Percentiles rank a stretch among this genome's conserved stretches.
These are phyloP conservation scores for Psidium guajava DNA, from an alignment of 345 rosid species.

Conservation along the genomic window DNA sequence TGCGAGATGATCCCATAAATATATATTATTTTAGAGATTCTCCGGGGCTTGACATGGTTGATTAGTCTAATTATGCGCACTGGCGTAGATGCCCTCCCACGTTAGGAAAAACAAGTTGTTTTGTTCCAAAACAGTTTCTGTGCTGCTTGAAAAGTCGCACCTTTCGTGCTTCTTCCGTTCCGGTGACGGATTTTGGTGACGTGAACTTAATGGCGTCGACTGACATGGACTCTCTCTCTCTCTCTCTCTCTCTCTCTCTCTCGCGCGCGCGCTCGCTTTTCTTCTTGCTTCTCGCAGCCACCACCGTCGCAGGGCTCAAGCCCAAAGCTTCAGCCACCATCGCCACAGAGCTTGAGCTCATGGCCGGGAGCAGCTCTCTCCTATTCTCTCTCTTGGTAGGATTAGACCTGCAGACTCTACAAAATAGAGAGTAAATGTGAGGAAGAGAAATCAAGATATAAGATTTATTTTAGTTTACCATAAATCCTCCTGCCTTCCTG, in stretches of 20 bases:
- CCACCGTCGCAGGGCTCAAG: not conserved
- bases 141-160: not conserved
- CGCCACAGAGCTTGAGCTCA: not conserved
- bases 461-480: too few relatives aligned
- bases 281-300: not conserved
- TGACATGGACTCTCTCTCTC: not conserved
- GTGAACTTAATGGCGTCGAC: not conserved
- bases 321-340: not conserved
- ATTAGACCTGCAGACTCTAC: too few relatives aligned
- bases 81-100: not conserved
- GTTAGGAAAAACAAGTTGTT: not conserved
- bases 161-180: not conserved
- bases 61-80: not conserved
- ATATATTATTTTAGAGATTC: not conserved
- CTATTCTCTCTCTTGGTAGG: not conserved
- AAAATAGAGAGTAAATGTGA: too few relatives aligned
- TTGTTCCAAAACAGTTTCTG: not conserved
- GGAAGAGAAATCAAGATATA: too few relatives aligned
- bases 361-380: fast-evolving
- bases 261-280: not conserved
- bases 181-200: not conserved
- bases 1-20: not conserved
- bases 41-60: not conserved
- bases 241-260: too few relatives aligned
- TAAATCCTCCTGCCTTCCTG: too few relatives aligned